Evolutionary conservation across 257 asterid species (phyloP).

Genomic region (Solanum chiquidenum): DNA sequence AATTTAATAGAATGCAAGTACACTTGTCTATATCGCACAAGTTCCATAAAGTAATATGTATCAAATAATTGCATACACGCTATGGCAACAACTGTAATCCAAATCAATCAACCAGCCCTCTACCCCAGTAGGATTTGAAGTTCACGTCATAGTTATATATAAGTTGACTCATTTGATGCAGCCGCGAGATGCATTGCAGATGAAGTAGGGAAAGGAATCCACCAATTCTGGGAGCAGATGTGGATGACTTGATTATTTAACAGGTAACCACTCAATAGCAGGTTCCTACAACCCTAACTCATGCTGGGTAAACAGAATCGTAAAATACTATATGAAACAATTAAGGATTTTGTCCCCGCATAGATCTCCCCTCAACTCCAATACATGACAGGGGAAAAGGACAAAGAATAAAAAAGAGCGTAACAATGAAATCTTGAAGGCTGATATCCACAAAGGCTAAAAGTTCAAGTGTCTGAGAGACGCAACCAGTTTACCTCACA

Average conservation of each 20-base stretch:
- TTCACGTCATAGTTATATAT: not conserved
- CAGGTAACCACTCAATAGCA: not conserved
- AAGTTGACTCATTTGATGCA: not conserved
- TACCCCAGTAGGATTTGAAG: not conserved
- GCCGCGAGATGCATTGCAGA: not conserved
- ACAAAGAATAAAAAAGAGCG: not conserved
- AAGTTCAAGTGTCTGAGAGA: not conserved
- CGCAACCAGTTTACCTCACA: constrained; percentile 43
- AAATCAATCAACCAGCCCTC: not conserved
- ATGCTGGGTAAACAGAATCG: not conserved
- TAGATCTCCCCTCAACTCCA: not conserved
- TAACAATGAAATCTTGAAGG: not conserved
- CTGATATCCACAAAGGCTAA: not conserved
- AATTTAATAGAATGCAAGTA: not conserved
- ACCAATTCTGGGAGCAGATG: not conserved
- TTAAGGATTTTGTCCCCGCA: not conserved
- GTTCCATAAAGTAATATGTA: not conserved
- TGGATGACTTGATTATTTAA: not conserved
- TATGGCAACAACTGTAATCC: not conserved
- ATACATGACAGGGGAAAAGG: not conserved
- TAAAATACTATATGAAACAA: not conserved
- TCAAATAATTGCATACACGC: not conserved
- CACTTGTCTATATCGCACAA: not conserved
- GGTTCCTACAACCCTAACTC: not conserved
- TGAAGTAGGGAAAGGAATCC: not conserved